A percentile compares a stretch with the other conserved stretches of the same genome.
Evolutionary conservation across 176 grass and related monocot species (phyloP).

Genomic region (Calamus simplicifolius): DNA sequence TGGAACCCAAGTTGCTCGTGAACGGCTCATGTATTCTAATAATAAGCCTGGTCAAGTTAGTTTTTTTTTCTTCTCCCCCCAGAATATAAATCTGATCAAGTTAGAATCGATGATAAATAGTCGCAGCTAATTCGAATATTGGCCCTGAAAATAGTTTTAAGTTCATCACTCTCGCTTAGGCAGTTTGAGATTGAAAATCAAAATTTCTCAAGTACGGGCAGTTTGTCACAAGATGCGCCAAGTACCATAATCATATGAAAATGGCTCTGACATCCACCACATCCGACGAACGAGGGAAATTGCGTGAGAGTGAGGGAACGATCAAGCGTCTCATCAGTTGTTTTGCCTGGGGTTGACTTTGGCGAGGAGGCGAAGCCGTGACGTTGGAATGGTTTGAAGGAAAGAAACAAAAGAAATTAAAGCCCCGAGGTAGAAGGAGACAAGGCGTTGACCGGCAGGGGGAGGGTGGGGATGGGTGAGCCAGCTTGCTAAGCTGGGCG

Average conservation of each 20-base stretch:
- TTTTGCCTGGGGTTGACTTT: slow-evolving; percentile 48
- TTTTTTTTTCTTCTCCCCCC: too few relatives aligned
- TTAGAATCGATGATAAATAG: too few relatives aligned
- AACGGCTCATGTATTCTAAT: too few relatives aligned
- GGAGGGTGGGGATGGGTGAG: slow-evolving; percentile 5
- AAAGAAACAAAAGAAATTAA: slow-evolving; percentile 41
- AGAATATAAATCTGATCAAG: too few relatives aligned
- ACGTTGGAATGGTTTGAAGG: background rate
- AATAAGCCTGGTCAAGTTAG: too few relatives aligned
- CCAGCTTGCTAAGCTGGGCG: too few relatives aligned
- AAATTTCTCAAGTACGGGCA: slow-evolving; percentile 6
- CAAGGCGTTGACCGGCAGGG: slow-evolving; percentile 54
- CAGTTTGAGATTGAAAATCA: too few relatives aligned
- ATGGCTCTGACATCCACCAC: slow-evolving; percentile 15
- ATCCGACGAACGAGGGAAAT: slow-evolving; percentile 24
- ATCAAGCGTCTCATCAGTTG: slow-evolving; percentile 7
- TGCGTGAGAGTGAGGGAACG: slow-evolving; percentile 23
- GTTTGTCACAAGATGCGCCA: slow-evolving; percentile 1
- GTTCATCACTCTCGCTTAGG: too few relatives aligned
- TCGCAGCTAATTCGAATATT: too few relatives aligned
- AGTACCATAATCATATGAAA: background rate
- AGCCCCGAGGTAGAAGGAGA: slow-evolving; percentile 32
- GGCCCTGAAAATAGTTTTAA: too few relatives aligned
- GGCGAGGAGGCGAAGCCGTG: background rate
- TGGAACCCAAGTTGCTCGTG: too few relatives aligned